These are phyloP conservation scores for Logfia minima DNA, from an alignment of 129 eudicot species.

Conservation along the genomic window DNA sequence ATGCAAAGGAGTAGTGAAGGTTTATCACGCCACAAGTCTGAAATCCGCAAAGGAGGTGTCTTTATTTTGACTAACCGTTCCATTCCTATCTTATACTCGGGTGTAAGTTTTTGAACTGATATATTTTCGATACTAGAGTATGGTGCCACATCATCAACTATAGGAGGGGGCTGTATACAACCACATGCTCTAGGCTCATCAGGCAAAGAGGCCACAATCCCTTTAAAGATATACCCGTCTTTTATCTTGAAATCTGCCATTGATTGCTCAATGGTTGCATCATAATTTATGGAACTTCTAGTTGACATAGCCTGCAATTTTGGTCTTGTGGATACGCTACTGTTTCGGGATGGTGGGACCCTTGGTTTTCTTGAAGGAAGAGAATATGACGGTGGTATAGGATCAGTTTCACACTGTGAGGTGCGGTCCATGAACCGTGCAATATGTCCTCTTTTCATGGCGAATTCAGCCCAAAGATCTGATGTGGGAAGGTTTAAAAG, in stretches of 20 bases:
- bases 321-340: slow-evolving; percentile 44
- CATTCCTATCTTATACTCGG: slow-evolving; percentile 72
- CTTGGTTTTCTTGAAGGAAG: slow-evolving; percentile 41
- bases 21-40: slow-evolving; percentile 66
- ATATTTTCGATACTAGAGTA: slow-evolving; percentile 63
- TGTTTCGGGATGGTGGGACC: slow-evolving; percentile 47
- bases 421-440: slow-evolving; percentile 71
- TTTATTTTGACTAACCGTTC: slow-evolving; percentile 56
- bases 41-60: slow-evolving; percentile 70
- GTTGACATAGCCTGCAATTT: slow-evolving; percentile 49
- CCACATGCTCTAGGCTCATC: slow-evolving; percentile 80
- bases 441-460: slow-evolving; percentile 81
- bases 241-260: slow-evolving; percentile 67
- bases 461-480: slow-evolving; percentile 58
- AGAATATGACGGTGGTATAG: slow-evolving; percentile 49
- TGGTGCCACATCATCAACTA: slow-evolving; percentile 71
- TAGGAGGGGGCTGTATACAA: slow-evolving; percentile 60
- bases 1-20: slow-evolving; percentile 72
- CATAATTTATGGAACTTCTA: slow-evolving; percentile 41
- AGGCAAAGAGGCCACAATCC: slow-evolving; percentile 71
- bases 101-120: slow-evolving; percentile 71
- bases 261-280: slow-evolving; percentile 60
- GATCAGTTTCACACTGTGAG: slow-evolving; percentile 48
- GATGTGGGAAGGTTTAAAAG: slow-evolving; percentile 52
- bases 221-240: slow-evolving; percentile 70